Conservation (phyloP, 768 basidiomycete species). For the Russula emetica region DNA sequence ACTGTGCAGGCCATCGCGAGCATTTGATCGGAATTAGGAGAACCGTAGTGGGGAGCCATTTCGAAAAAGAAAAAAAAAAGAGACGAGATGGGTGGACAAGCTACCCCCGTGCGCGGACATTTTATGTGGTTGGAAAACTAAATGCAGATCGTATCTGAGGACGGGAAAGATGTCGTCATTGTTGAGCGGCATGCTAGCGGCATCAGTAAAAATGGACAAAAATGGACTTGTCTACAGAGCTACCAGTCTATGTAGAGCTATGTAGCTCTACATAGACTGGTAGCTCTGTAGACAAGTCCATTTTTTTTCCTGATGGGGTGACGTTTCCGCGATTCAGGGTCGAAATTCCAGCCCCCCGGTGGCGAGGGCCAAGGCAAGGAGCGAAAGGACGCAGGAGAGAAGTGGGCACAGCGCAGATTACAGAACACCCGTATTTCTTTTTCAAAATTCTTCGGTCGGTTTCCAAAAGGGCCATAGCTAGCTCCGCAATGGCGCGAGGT, state of each 20-base stretch:
- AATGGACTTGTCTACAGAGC: too few relatives aligned
- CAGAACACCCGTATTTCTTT: neutral
- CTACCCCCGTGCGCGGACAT: neutral
- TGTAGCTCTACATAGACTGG: too few relatives aligned
- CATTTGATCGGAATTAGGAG: slow-evolving; percentile 42
- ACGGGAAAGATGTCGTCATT: neutral
- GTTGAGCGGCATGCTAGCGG: neutral
- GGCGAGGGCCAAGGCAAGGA: neutral
- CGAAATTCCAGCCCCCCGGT: neutral
- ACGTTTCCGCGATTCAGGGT: slow-evolving; percentile 16
- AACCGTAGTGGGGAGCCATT: slow-evolving; percentile 31
- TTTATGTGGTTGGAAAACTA: slow-evolving; percentile 1
- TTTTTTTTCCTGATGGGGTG: too few relatives aligned
- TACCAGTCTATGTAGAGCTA: too few relatives aligned
- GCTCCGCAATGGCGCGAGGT: neutral
- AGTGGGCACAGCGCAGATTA: slow-evolving; percentile 21
- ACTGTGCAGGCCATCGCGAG: slow-evolving; percentile 51
- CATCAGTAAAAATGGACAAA: too few relatives aligned
- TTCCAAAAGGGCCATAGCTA: neutral
- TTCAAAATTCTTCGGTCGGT: neutral
- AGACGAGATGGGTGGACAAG: slow-evolving; percentile 4
- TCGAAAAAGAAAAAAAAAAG: slow-evolving; percentile 5
- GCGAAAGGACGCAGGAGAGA: slow-evolving; percentile 13
- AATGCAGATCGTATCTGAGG: neutral
- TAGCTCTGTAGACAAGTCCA: too few relatives aligned